These are phyloP conservation scores for Tuber indicum DNA, from an alignment of 495 filamentous ascomycete genomes.

Conservation along the genomic window DNA sequence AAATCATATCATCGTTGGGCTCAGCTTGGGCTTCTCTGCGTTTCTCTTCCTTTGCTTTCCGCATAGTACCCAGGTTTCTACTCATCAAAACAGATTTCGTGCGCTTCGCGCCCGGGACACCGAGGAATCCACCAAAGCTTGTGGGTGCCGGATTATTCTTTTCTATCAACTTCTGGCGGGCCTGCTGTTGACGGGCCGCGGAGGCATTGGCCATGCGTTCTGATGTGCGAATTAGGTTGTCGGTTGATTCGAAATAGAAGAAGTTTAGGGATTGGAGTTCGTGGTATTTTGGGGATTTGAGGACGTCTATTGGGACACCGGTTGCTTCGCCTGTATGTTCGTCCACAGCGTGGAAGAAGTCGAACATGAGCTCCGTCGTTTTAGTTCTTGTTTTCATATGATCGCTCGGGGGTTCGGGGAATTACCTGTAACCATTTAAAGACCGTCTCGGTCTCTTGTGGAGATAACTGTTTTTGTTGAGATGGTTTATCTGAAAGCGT, in stretches of 20 bases:
- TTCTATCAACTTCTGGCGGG: constrained; percentile 43
- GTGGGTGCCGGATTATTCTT: constrained; percentile 39
- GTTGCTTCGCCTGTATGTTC: constrained; percentile 76
- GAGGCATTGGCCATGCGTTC: constrained; percentile 91
- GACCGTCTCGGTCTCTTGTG: constrained; percentile 88
- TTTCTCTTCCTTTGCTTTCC: constrained; percentile 89
- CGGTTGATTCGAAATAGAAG: constrained; percentile 94
- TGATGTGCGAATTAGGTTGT: constrained; percentile 82
- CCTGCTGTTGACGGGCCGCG: constrained; percentile 67
- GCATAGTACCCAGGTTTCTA: constrained; percentile 93
- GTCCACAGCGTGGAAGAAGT: constrained; percentile 91
- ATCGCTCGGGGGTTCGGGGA: constrained; percentile 3
- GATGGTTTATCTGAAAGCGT: constrained; percentile 94
- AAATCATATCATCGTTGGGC: constrained; percentile 96
- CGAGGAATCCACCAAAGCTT: constrained; percentile 60
- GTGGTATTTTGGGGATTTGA: constrained; percentile 96
- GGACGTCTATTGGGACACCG: constrained; percentile 80
- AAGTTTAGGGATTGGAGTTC: constrained; percentile 93
- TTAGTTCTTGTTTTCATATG: constrained; percentile 16
- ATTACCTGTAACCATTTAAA: constrained; percentile 72
- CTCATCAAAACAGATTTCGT: constrained; percentile 93
- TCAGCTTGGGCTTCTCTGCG: constrained; percentile 91
- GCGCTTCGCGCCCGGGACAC: constrained; percentile 61
- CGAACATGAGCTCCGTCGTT: constrained; percentile 63
- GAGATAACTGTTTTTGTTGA: constrained; percentile 73